A percentile compares a stretch with the other conserved stretches of the same genome.
Evolutionary conservation across 139 green algal species (phyloP).

Genomic region (Zygnema cylindricum): DNA sequence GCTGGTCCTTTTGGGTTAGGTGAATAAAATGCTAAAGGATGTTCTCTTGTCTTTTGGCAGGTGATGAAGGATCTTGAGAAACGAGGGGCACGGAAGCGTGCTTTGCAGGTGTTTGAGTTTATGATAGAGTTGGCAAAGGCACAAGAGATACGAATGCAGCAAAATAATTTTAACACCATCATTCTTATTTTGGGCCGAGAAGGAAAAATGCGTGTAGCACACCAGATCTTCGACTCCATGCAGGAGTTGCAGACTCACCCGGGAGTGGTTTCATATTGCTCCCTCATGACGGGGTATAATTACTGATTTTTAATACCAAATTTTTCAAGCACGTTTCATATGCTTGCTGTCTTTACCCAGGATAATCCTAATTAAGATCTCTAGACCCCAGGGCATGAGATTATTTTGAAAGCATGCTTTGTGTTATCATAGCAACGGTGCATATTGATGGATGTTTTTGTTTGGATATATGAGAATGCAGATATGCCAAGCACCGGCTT

Average conservation of each 20-base stretch:
- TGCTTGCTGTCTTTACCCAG: too few species aligned
- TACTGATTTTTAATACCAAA: too few species aligned
- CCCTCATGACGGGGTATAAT: constrained; percentile 22
- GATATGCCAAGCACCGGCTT: constrained; percentile 37
- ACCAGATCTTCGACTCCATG: constrained; percentile 48
- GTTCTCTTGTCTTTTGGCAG: constrained; percentile 1
- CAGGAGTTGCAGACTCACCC: not conserved
- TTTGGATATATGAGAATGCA: not conserved
- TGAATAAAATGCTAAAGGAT: too few species aligned
- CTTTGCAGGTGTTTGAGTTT: constrained; percentile 45
- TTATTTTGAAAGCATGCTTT: too few species aligned
- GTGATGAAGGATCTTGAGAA: constrained; percentile 42
- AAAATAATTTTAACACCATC: constrained; percentile 36
- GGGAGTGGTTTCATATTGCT: not conserved
- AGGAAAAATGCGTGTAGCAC: constrained; percentile 42
- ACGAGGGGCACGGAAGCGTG: not conserved
- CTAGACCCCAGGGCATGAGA: too few species aligned
- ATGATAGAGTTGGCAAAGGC: not conserved
- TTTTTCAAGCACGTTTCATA: too few species aligned
- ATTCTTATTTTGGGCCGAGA: constrained; percentile 41
- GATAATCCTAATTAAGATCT: too few species aligned
- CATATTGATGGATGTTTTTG: too few species aligned
- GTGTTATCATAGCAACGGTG: too few species aligned
- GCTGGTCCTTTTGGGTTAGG: too few species aligned
- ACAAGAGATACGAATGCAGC: not conserved